Evolutionary conservation across 768 basidiomycete species (phyloP).

Genomic region (Tephrocybe sp.): DNA sequence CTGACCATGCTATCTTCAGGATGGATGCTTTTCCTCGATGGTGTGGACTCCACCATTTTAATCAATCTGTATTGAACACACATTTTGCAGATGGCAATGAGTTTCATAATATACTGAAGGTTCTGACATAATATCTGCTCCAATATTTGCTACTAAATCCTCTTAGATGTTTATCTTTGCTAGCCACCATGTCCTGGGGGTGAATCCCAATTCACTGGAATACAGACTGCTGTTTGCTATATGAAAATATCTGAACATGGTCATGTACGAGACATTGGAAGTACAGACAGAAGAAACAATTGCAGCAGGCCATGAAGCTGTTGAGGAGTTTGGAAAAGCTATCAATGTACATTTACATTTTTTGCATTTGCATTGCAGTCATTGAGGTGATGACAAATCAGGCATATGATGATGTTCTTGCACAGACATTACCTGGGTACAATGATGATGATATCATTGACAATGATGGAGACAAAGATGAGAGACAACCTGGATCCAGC

Average conservation of each 20-base stretch:
- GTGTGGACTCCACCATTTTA: slow-evolving; percentile 31
- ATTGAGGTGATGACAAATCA: neutral
- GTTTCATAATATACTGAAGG: slow-evolving; percentile 31
- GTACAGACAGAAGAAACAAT: slow-evolving; percentile 33
- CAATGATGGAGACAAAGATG: too few species aligned
- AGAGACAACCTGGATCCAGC: too few species aligned
- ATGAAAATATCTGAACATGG: slow-evolving; percentile 25
- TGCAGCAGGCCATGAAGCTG: slow-evolving; percentile 19
- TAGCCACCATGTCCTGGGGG: too few species aligned
- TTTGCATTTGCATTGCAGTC: too few species aligned
- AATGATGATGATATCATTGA: too few species aligned
- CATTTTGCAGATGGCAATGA: slow-evolving; percentile 32
- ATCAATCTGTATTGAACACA: slow-evolving; percentile 13
- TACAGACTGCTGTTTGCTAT: slow-evolving; percentile 28
- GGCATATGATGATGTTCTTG: neutral
- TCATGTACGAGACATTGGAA: slow-evolving; percentile 28
- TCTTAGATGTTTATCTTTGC: too few species aligned
- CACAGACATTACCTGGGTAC: neutral
- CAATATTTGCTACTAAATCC: too few species aligned
- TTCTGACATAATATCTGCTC: too few species aligned
- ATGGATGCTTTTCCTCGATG: slow-evolving; percentile 28
- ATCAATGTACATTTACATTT: slow-evolving; percentile 20
- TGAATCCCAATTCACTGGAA: slow-evolving; percentile 16
- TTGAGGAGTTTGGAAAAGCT: slow-evolving; percentile 17
- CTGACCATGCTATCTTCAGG: slow-evolving; percentile 13